Evolutionary conservation across 305 asterid species (phyloP), one percentile per base, ranked within the genome.

Genomic region (Ajuga reptans): DNA sequence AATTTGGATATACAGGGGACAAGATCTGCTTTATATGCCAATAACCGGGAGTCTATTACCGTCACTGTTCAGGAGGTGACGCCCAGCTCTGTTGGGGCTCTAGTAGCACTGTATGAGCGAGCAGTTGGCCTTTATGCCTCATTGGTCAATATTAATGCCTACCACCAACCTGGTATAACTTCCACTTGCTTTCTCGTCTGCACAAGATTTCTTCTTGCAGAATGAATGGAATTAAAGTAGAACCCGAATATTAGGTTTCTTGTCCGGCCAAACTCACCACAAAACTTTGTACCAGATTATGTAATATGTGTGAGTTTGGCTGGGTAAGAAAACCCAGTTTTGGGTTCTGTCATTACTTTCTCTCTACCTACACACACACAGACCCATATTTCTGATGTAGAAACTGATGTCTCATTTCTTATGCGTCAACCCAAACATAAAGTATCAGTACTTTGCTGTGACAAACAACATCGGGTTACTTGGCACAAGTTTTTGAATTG

Each of bases 121-220:
- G 99, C 99, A 15, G 99, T 94, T 62, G 99, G 99, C 52, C 78
- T 94, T 70, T 94, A 94, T 74, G 98, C 99, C 41, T 85, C 98
- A 10, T 81, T 94, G 69, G 85, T 91, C 78, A 91, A 94, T 81
- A 84, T 94, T 73, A 94, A 94, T 73, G 99, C 98, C 72, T 94
- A 94, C 70, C 99, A 94, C 72, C 99, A 94, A 77, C 99, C 99
- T 2, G 99, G 99, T 94, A 89, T 82, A 74, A 5, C 62, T 66
- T 68, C 68, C 36, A 70, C 50, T 71, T 62, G n/a, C 59, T n/a
- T 68, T 72, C 72, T 66, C n/a, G 29, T 39, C 45, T 39, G 11
- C 39, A 43, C 49, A 34, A 24, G 42, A 66, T 61, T 0, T 21
- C 27, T 21, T 63, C 57, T 34, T 51, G n/a, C 71, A 34, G 16